Percentiles rank a stretch among this genome's conserved stretches.
Evolutionary conservation across 2,329 filamentous ascomycete species (phyloP).

Genomic region (Penicillium vulpinum): DNA sequence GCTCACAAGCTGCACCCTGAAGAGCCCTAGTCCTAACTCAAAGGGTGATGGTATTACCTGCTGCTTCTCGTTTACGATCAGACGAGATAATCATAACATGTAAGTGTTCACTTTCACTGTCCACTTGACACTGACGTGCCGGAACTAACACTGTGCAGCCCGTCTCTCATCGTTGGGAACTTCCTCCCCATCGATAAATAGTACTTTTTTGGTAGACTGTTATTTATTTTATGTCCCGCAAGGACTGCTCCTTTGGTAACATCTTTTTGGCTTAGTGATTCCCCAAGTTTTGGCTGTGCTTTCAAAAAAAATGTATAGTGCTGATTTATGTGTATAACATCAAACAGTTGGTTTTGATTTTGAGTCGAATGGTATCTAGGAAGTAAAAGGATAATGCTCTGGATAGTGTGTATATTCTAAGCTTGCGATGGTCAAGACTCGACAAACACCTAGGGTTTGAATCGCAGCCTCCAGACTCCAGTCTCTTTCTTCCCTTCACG

Average conservation of each 20-base stretch:
- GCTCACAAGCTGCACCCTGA: constrained; percentile 87
- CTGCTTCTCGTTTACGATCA: constrained; percentile 96
- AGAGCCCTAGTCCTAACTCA: constrained; percentile 71
- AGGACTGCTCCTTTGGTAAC: constrained; percentile 7
- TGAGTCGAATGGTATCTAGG: not conserved
- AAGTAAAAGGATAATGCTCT: not conserved
- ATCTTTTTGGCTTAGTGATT: constrained; percentile 16
- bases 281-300: constrained; percentile 11
- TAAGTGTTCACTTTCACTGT: constrained; percentile 53
- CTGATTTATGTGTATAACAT: constrained; percentile 7
- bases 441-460: not conserved
- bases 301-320: constrained; percentile 17
- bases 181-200: constrained; percentile 71
- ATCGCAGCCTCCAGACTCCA: not conserved
- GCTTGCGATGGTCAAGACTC: not conserved
- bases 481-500: not conserved
- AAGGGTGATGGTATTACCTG: constrained; percentile 78
- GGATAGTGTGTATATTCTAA: not conserved
- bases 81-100: constrained; percentile 94
- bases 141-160: constrained; percentile 55
- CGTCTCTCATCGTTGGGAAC: constrained; percentile 92
- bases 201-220: not conserved
- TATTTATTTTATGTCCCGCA: not conserved
- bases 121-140: not conserved
- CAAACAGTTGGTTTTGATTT: not conserved